Base-by-base conservation (phyloP, 176 grass and related monocot species). In the Echinochloa phyllopogon region DNA sequence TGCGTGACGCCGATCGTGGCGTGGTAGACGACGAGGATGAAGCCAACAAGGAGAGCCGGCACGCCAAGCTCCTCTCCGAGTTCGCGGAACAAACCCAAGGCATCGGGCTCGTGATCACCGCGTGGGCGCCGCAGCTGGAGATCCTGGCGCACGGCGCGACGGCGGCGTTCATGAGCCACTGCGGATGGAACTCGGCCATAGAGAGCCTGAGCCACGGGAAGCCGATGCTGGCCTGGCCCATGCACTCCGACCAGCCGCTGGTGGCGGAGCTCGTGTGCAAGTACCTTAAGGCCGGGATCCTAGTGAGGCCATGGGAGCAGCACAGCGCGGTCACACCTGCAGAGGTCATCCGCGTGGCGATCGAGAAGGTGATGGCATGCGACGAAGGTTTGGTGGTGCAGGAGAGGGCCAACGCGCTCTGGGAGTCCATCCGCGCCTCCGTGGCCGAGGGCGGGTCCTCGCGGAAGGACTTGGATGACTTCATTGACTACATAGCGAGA, bases 81-180 rank as follows among this genome's bases (percentile, higher is more conserved):
- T 84, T 87, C 77, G 62, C 27, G 0, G 15, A 61, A 8, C 17
- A 85, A 24, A 57, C 63, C 16, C 36, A 77, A 16, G 90, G 83
- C 6, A 52, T 29, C 18, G 90, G 94, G 1, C 53, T 86, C 68
- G 77, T 97, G 84, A 66, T 90, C 58, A 83, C 89, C 58, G 86
- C 47, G 21, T 97, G 94, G 94, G 92, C 92, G n/a, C 94, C 94
- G 29, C 94, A 94, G 88, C 74, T 91, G 75, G 92, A 94, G 76
- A 91, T 97, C 25, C 62, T 94, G 18, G 72, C 88, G 12, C 92
- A 91, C 69, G 50, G 53, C 59, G 45, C 92, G 48, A 92, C 79
- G 40, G 92, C 78, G 1, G 84, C 73, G 56, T 94, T 97, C 90
- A 92, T 97, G 90, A 97, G 89, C 74, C 94, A 97, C 77, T 94